Evolutionary conservation across 805 yeast species (phyloP).

Genomic region (Henningerozyma blattae): DNA sequence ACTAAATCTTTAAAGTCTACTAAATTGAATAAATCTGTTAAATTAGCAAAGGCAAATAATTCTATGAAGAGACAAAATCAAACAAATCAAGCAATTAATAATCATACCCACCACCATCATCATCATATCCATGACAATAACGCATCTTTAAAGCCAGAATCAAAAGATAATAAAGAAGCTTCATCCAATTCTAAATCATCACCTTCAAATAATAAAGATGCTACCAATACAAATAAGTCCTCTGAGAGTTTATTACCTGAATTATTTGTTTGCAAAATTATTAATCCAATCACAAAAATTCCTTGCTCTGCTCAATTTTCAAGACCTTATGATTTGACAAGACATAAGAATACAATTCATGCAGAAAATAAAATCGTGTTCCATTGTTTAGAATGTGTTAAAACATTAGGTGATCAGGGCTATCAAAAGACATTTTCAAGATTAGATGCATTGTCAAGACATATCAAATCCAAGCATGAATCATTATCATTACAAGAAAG

Average conservation of each 20-base stretch:
- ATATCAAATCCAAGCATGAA: constrained; percentile 83
- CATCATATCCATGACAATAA: too few relatives aligned
- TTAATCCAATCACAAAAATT: constrained; percentile 17
- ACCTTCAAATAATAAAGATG: too few relatives aligned
- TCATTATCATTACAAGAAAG: constrained; percentile 39
- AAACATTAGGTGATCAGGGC: constrained; percentile 28
- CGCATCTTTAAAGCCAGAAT: too few relatives aligned
- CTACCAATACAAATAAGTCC: not conserved
- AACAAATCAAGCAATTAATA: too few relatives aligned
- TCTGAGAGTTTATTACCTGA: constrained; percentile 1
- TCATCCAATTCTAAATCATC: too few relatives aligned
- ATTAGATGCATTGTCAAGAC: constrained; percentile 89
- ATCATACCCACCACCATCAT: too few relatives aligned
- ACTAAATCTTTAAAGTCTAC: too few relatives aligned
- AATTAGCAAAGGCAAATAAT: too few relatives aligned
- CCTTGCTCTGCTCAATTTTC: constrained; percentile 46
- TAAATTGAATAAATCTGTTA: too few relatives aligned
- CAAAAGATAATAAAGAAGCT: too few relatives aligned
- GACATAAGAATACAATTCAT: constrained; percentile 95
- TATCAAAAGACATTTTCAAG: constrained; percentile 77
- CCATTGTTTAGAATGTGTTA: constrained; percentile 73
- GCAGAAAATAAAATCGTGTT: constrained; percentile 76
- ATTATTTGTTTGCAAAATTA: constrained; percentile 9
- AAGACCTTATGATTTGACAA: constrained; percentile 84
- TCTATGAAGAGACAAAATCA: too few relatives aligned